A percentile compares a stretch with the other conserved stretches of the same genome.
These are phyloP conservation scores for Talaromyces verruculosus DNA, from an alignment of 2,329 filamentous ascomycete species.

Conservation along the genomic window DNA sequence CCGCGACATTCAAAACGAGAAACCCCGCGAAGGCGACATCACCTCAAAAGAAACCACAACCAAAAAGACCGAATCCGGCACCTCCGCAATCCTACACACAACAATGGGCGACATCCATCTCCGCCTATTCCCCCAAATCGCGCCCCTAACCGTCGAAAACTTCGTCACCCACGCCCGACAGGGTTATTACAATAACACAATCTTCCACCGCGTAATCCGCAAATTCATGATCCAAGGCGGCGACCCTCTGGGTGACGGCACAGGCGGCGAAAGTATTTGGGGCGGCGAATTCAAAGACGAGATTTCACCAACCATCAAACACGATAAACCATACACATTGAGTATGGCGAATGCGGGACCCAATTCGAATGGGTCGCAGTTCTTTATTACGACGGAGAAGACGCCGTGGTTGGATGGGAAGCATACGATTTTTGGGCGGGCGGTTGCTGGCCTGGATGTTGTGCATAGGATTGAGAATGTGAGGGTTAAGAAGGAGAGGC, in stretches of 20 bases:
- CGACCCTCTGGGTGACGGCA: constrained; percentile 84
- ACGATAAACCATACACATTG: constrained; percentile 94
- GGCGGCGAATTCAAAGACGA: constrained; percentile 91
- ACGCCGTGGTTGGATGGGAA: constrained; percentile 95
- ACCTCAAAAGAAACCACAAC: constrained; percentile 52
- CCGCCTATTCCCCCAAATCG: constrained; percentile 86
- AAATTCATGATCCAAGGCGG: constrained; percentile 97
- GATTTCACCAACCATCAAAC: constrained; percentile 75
- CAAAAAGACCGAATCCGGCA: constrained; percentile 65
- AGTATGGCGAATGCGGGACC: constrained; percentile 98
- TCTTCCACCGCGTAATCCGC: constrained; percentile 94
- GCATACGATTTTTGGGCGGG: constrained; percentile 93
- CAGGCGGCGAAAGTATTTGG: constrained; percentile 89
- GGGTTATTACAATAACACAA: constrained; percentile 95
- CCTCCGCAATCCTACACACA: constrained; percentile 82
- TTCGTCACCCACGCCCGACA: constrained; percentile 88
- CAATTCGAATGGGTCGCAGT: constrained; percentile 93
- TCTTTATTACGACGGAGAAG: constrained; percentile 98
- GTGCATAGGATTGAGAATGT: constrained; percentile 94
- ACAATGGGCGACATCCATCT: constrained; percentile 92
- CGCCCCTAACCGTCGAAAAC: constrained; percentile 94
- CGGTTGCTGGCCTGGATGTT: constrained; percentile 86
- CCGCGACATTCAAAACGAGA: constrained; percentile 93
- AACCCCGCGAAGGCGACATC: constrained; percentile 64
- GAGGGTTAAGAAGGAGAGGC: constrained; percentile 85